These are phyloP conservation scores for Macrophomina tecta DNA, from an alignment of 2,329 filamentous ascomycete genomes.

Conservation along the genomic window DNA sequence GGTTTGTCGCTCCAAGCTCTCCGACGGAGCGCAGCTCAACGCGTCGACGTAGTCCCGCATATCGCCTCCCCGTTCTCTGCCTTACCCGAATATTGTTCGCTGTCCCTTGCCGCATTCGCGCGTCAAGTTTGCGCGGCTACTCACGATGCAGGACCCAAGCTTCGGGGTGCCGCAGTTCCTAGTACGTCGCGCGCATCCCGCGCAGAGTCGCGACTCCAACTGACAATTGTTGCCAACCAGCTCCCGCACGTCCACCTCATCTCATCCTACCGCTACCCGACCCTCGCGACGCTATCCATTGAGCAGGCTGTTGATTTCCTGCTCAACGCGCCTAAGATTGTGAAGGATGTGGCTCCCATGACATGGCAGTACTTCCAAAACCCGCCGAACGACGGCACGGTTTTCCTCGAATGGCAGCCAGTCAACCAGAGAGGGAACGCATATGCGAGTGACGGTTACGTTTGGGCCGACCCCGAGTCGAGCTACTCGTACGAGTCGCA, in stretches of 20 bases:
- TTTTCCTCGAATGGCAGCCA: slow-evolving; percentile 90
- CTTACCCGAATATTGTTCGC: slow-evolving; percentile 11
- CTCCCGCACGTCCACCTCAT: slow-evolving; percentile 89
- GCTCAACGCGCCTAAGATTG: slow-evolving; percentile 80
- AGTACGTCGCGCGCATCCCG: slow-evolving; percentile 24
- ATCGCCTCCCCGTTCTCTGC: slow-evolving; percentile 8
- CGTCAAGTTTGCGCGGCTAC: slow-evolving; percentile 6
- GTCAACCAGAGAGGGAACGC: slow-evolving; percentile 68
- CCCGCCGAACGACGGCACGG: slow-evolving; percentile 75
- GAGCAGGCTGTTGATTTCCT: slow-evolving; percentile 84
- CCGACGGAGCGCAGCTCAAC: slow-evolving; percentile 26
- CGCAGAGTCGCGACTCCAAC: slow-evolving; percentile 13
- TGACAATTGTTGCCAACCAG: slow-evolving; percentile 50
- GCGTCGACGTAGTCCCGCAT: slow-evolving; percentile 27
- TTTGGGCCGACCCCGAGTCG: slow-evolving; percentile 85
- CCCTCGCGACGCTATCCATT: slow-evolving; percentile 71
- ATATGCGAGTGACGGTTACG: slow-evolving; percentile 89
- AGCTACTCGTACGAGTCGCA: slow-evolving; percentile 74
- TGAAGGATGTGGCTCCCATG: slow-evolving; percentile 83
- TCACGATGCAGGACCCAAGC: slow-evolving; percentile 30
- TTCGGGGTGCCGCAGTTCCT: slow-evolving; percentile 26
- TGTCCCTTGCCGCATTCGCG: slow-evolving; percentile 18
- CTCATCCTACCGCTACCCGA: slow-evolving; percentile 81
- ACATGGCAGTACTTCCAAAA: slow-evolving; percentile 91
- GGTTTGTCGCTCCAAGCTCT: slow-evolving; percentile 26